Evolutionary conservation across 805 yeast genomes (phyloP).

Genomic region (Vanderwaltozyma yarrowii): DNA sequence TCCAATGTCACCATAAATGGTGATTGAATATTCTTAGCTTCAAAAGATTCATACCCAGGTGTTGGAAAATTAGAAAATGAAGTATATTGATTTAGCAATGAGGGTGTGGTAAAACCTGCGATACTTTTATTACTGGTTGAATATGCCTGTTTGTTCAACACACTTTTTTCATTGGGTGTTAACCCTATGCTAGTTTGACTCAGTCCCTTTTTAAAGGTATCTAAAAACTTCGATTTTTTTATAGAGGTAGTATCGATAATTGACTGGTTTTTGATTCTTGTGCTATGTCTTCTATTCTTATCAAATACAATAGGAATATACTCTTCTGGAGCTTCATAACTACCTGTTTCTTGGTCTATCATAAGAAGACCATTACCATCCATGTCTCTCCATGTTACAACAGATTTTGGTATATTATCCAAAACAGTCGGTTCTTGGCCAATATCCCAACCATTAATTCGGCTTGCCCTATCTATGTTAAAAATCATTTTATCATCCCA

Average conservation of each 20-base stretch:
- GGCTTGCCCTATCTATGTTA: slow-evolving; percentile 25
- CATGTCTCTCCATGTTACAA: slow-evolving; percentile 29
- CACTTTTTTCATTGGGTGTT: slow-evolving; percentile 10
- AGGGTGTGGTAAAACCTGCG: not conserved
- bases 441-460: slow-evolving; percentile 27
- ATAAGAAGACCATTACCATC: slow-evolving; percentile 28
- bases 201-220: slow-evolving; percentile 10
- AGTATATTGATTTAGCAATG: not conserved
- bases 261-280: not conserved
- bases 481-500: slow-evolving; percentile 27
- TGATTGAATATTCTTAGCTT: slow-evolving; percentile 7
- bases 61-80: slow-evolving; percentile 5
- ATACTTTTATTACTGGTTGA: slow-evolving; percentile 14
- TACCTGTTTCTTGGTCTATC: slow-evolving; percentile 20
- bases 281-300: slow-evolving; percentile 6
- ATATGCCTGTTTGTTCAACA: slow-evolving; percentile 6
- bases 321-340: slow-evolving; percentile 11
- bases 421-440: slow-evolving; percentile 24
- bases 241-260: not conserved
- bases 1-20: slow-evolving; percentile 23
- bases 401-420: slow-evolving; percentile 20
- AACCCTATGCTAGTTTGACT: slow-evolving; percentile 12
- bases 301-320: slow-evolving; percentile 4
- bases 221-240: not conserved
- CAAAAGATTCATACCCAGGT: slow-evolving; percentile 6